phyloP scores from a whole-genome alignment of 805 yeast species.

The Lachancea lanzarotensis region DNA sequence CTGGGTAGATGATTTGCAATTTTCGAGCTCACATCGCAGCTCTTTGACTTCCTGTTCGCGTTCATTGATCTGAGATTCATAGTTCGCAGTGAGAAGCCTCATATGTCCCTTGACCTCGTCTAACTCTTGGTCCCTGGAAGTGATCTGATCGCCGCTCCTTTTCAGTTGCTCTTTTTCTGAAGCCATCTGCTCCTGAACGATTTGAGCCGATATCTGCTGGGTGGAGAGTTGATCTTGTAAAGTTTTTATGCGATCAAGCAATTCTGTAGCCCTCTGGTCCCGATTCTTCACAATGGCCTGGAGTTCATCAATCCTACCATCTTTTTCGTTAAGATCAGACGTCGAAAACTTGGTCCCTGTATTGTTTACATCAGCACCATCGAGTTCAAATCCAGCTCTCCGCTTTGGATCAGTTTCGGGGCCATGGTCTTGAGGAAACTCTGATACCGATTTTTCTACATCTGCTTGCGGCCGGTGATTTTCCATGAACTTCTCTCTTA shows the following conservation, averaged over 20 bases:
- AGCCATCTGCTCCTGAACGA: background rate
- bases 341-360: background rate
- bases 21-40: background rate
- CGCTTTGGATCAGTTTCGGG: background rate
- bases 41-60: background rate
- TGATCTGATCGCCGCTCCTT: background rate
- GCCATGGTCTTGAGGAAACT: background rate
- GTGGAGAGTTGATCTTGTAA: background rate
- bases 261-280: conserved; percentile 1
- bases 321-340: conserved; percentile 1
- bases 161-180: background rate
- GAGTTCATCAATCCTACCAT: conserved; percentile 6
- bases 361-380: background rate
- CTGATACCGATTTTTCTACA: background rate
- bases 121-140: background rate
- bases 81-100: background rate
- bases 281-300: conserved; percentile 5
- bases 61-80: background rate
- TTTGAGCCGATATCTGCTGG: background rate
- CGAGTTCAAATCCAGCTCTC: background rate
- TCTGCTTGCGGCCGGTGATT: conserved; percentile 6
- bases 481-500: conserved; percentile 10
- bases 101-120: conserved; percentile 3
- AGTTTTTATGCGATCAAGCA: background rate
- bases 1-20: background rate